phyloP scores from a whole-genome alignment of 371 early-diverging fungal genomes.

The Rhizopus sp. region DNA sequence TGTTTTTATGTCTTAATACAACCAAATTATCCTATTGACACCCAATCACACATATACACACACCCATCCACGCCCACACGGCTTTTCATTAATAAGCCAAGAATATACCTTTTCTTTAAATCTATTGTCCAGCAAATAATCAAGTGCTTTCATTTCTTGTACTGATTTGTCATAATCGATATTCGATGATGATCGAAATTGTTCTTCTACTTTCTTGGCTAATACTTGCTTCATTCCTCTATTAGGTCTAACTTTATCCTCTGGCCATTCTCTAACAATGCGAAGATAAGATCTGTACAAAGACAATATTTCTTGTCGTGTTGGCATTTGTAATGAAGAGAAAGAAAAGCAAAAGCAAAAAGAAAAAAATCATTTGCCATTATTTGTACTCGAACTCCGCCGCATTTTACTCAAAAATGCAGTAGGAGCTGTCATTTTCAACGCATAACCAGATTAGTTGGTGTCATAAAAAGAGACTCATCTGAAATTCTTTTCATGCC shows the following conservation, averaged over 20 bases:
- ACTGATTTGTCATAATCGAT: conserved; percentile 40
- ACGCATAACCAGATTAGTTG: no score
- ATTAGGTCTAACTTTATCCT: conserved; percentile 61
- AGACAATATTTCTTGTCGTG: conserved; percentile 31
- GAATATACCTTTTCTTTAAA: conserved; percentile 57
- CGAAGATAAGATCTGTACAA: conserved; percentile 58
- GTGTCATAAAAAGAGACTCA: no score
- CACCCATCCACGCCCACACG: neutral
- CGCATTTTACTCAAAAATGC: no score
- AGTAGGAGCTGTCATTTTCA: no score
- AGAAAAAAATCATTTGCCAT: no score
- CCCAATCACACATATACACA: neutral
- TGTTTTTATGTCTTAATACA: conserved; percentile 8
- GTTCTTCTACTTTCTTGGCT: conserved; percentile 53
- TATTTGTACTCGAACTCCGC: no score
- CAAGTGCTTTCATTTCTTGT: conserved; percentile 52
- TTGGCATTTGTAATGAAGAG: conserved; percentile 12
- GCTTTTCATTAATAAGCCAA: neutral
- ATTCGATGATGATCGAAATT: conserved; percentile 36
- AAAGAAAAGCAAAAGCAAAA: neutral
- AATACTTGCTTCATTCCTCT: conserved; percentile 63
- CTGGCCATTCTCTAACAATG: conserved; percentile 58
- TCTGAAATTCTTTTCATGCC: no score
- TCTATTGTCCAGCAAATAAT: conserved; percentile 49
- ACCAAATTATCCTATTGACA: neutral